phyloP scores from a whole-genome alignment of 352 stramenopile genomes.

The Pythium guiyangense region DNA sequence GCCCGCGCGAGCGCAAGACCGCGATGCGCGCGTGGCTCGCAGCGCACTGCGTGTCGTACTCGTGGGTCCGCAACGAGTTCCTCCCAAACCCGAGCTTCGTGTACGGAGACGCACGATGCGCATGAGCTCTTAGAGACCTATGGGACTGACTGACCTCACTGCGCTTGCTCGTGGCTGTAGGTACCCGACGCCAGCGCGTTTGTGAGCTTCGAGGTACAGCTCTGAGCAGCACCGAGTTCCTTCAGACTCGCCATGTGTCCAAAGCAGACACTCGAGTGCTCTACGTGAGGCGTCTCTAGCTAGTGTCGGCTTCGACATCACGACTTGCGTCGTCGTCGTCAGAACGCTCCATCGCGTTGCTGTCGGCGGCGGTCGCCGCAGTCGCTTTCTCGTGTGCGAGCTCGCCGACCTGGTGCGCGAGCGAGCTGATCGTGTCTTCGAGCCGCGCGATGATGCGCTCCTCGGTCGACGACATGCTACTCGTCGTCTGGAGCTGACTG shows the following conservation, averaged over 20 bases:
- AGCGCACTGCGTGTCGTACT: conserved; percentile 82
- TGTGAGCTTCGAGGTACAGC: conserved; percentile 2
- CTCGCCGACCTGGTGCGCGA: conserved; percentile 38
- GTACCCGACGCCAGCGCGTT: conserved; percentile 4
- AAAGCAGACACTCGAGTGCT: no score
- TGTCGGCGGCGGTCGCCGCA: neutral
- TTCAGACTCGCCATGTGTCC: no score
- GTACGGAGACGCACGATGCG: no score
- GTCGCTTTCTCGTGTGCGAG: conserved; percentile 27
- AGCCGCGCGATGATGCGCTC: conserved; percentile 41
- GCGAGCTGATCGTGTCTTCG: conserved; percentile 37
- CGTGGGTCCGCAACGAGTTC: conserved; percentile 85
- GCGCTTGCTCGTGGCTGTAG: neutral
- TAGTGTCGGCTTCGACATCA: neutral
- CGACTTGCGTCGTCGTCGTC: no score
- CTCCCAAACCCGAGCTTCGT: conserved; percentile 84
- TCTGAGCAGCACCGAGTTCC: neutral
- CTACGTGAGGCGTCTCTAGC: neutral
- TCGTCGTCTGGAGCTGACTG: conserved; percentile 18
- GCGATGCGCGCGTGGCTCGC: conserved; percentile 64
- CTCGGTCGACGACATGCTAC: conserved; percentile 26
- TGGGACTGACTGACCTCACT: conserved; percentile 3
- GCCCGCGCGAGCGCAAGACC: conserved; percentile 45
- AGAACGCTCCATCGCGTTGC: neutral
- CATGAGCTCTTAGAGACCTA: no score